Conservation (phyloP, 345 rosid species). For the Moringa oleifera region DNA sequence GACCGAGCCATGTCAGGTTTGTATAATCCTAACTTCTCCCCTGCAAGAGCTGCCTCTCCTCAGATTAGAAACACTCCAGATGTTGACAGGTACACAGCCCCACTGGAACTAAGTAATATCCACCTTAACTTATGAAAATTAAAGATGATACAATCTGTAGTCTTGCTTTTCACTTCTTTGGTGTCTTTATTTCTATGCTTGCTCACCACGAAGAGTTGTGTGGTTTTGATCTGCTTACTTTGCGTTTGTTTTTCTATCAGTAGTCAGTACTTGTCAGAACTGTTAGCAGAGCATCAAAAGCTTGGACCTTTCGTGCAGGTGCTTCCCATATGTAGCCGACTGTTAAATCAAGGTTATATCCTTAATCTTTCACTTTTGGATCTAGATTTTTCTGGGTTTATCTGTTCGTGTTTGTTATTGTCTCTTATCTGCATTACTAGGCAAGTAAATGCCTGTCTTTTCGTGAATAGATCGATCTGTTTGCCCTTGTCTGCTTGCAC, state of each 20-base stretch:
- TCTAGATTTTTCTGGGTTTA: slow-evolving; percentile 36
- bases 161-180: slow-evolving; percentile 3
- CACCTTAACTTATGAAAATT: not conserved
- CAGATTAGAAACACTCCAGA: slow-evolving; percentile 90
- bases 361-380: slow-evolving; percentile 37
- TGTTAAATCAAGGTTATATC: slow-evolving; percentile 78
- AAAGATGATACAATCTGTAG: not conserved
- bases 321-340: slow-evolving; percentile 88
- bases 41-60: slow-evolving; percentile 95
- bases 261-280: slow-evolving; percentile 84
- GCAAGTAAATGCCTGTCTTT: slow-evolving; percentile 4
- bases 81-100: slow-evolving; percentile 58
- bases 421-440: not conserved
- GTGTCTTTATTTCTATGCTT: not conserved
- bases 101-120: not conserved
- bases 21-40: slow-evolving; percentile 92
- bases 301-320: slow-evolving; percentile 94
- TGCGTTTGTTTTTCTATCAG: slow-evolving; percentile 8
- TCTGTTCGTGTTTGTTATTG: not conserved
- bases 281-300: slow-evolving; percentile 94
- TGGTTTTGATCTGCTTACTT: slow-evolving; percentile 34
- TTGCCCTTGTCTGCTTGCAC: slow-evolving; percentile 1
- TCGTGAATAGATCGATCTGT: slow-evolving; percentile 21
- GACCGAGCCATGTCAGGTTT: slow-evolving; percentile 73
- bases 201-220: slow-evolving; percentile 10